Percentiles rank a stretch among this genome's conserved stretches.
phyloP scores from a whole-genome alignment of 177 flowering plant species.

The Tripterygium wilfordii region DNA sequence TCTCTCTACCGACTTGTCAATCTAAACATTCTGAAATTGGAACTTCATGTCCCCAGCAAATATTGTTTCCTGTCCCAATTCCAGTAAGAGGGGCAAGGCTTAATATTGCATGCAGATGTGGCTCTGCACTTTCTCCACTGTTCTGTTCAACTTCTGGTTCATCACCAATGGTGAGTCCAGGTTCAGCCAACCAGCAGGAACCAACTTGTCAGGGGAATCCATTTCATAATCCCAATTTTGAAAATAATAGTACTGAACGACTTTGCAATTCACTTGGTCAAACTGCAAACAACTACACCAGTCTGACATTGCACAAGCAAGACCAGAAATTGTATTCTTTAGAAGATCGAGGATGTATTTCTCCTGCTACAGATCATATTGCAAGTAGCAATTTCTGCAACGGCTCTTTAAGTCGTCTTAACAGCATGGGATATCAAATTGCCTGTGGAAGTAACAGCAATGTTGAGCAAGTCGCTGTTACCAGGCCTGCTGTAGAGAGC shows the following conservation, averaged over 20 bases:
- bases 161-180: slow-evolving; percentile 29
- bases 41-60: slow-evolving; percentile 23
- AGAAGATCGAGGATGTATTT: slow-evolving; percentile 33
- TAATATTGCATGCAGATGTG: slow-evolving; percentile 33
- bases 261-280: slow-evolving; percentile 15
- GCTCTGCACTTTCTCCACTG: slow-evolving; percentile 35
- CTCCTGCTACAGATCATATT: slow-evolving; percentile 53
- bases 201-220: slow-evolving; percentile 15
- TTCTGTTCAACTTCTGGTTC: slow-evolving; percentile 34
- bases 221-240: slow-evolving; percentile 27
- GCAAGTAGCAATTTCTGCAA: slow-evolving; percentile 55
- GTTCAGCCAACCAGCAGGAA: slow-evolving; percentile 27
- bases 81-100: slow-evolving; percentile 36
- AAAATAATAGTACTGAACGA: slow-evolving; percentile 17
- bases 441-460: slow-evolving; percentile 46
- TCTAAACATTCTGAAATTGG: slow-evolving; percentile 26
- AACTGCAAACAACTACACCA: slow-evolving; percentile 15
- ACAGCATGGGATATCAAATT: slow-evolving; percentile 43
- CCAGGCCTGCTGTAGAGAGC: slow-evolving; percentile 26
- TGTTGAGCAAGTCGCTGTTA: slow-evolving; percentile 23
- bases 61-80: slow-evolving; percentile 34
- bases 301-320: slow-evolving; percentile 16
- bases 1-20: slow-evolving; percentile 19
- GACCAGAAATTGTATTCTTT: slow-evolving; percentile 28
- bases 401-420: slow-evolving; percentile 33